Evolutionary conservation across 2,329 filamentous ascomycete species (phyloP).

Genomic region (Phyllosticta paracitricarpa): DNA sequence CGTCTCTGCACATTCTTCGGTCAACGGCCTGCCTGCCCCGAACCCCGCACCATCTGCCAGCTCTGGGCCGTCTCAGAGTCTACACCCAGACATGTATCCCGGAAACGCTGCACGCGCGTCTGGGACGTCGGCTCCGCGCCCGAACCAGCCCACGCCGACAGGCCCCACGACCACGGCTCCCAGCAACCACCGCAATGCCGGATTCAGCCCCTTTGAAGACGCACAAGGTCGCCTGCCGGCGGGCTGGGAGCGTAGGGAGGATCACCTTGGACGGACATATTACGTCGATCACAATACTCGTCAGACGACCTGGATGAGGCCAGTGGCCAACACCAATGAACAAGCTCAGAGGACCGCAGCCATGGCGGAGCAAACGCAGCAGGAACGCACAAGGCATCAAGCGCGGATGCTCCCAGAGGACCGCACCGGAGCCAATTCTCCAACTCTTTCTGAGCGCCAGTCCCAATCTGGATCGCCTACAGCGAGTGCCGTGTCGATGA

Average conservation of each 20-base stretch:
- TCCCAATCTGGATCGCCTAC: conserved; percentile 31
- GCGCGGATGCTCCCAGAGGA: conserved; percentile 94
- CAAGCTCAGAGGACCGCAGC: conserved; percentile 63
- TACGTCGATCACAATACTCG: conserved; percentile 97
- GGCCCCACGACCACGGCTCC: conserved; percentile 22
- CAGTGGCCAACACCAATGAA: conserved; percentile 66
- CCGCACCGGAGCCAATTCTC: conserved; percentile 85
- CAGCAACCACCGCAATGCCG: conserved; percentile 20
- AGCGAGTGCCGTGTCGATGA: conserved; percentile 64
- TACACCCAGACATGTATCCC: conserved; percentile 29
- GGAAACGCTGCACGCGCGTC: conserved; percentile 20
- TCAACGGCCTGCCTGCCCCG: conserved; percentile 27
- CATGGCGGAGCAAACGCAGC: conserved; percentile 81
- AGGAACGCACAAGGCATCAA: conserved; percentile 87
- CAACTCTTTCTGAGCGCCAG: conserved; percentile 54
- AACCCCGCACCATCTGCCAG: conserved; percentile 6
- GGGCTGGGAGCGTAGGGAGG: conserved; percentile 93
- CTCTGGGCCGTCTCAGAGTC: conserved; percentile 19
- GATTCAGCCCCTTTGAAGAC: conserved; percentile 89
- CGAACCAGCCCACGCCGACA: conserved; percentile 19
- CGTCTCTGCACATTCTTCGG: conserved; percentile 25
- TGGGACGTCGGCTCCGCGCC: conserved; percentile 19
- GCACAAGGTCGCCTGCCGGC: conserved; percentile 84
- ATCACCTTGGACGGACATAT: conserved; percentile 89
- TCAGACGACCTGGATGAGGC: conserved; percentile 92